Base-by-base conservation (phyloP, 805 yeast species). In the Saturnispora sanitii region DNA sequence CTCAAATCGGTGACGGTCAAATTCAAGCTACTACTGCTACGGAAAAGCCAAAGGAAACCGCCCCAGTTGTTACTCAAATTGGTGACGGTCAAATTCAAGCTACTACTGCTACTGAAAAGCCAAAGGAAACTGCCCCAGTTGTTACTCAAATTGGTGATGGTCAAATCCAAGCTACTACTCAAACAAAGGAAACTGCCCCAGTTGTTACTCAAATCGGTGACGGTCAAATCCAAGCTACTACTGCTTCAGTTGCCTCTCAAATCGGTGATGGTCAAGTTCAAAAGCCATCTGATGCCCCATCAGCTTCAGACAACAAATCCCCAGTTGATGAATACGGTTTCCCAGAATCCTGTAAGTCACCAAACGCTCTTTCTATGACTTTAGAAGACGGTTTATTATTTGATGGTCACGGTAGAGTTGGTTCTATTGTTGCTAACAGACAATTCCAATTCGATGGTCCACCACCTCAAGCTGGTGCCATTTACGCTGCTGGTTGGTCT, bases 391-490 rank as follows among this genome's bases (percentile, higher is more conserved):
- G 69, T 35, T 53, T 67, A 33, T 62, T 73, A 54, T 65, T 56
- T 16, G 78, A 73, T 51, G 47, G 63, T 18, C 43, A 57, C 37
- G 75, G 73, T 45, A 70, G 78, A 68, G 60, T 73, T 45, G 78
- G 78, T 49, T 70, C 77, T 33, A 72, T 73, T 59, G 78, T 73
- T 50, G 75, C 77, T 45, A 72, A 72, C 72, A 67, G 75, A 65
- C 79, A 74, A 61, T 73, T 74, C 71, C 79, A 74, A 62, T 74
- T 74, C 52, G 79, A 74, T 55, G 79, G 79, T 54, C 78, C 78
- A 43, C 77, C 77, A 60, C 79, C 79, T 48, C 79, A 74, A 62
- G 79, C 73, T 38, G 74, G 74, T 60, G 66, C 74, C 34, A 67
- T 67, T 41, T 65, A 68, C 51, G 75, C 75, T 50, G 72, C 70